Evolutionary conservation across 306 rosid species (phyloP), one percentile per base, ranked within the genome.

Genomic region (Cicer arietinum): DNA sequence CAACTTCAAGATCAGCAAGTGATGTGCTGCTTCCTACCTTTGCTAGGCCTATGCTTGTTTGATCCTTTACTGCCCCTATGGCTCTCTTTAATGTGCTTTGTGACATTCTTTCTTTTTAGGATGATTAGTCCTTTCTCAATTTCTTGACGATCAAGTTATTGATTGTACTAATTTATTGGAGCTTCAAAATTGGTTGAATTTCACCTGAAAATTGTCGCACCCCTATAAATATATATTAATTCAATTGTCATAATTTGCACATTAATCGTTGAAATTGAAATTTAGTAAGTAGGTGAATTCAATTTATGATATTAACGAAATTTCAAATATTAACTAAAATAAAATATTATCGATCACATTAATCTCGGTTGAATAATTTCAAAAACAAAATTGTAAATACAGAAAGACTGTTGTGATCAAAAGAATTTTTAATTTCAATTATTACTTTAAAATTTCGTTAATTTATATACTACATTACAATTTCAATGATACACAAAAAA

Each of bases 21-120:
- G 97, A 85, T 25, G 57, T 6, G 72, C 96, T 89, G 82, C 80
- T 81, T 10, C 90, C 93, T 0, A 94, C 98, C 71, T 90, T 91
- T 2, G 98, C 97, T 8, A 94, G 75, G 10, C 97, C 89, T 47
- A 94, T 94, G 87, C 96, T 94, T 10, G 97, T 94, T 60, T 81
- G 89, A 84, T 94, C 98, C 88, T 94, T 94, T 7, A 94, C 97
- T 10, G 91, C 96, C 37, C 95, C 97, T 25, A 94, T 73, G 11
- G 96, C 98, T 77, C 80, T 85, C 82, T 88, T 83, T 5, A 94
- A 80, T 75, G 78, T 88, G 83, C 92, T 87, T 16, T 83, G 81
- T 18, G 87, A 77, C 97, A 91, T 91, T 25, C 7, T 10, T 71
- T 57, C 0, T 10, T 8, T 14, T 4, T 22, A 2, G 18, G 53